Base-by-base conservation (phyloP, 208 protist species). In the Leptomonas seymouri region DNA sequence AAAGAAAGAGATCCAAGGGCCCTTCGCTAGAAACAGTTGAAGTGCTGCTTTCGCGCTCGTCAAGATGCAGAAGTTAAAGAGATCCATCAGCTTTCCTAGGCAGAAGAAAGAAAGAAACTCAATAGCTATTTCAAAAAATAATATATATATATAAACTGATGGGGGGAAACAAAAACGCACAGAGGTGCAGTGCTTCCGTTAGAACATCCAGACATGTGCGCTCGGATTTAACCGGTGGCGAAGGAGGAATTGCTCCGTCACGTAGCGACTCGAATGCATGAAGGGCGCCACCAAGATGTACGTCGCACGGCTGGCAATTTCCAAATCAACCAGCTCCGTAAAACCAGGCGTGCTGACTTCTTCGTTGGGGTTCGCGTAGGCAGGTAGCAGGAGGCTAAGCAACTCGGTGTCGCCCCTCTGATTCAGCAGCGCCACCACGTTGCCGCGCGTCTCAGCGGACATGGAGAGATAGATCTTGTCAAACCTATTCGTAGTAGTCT, bases 211-310 rank as follows among this genome's bases (percentile, higher is more conserved):
- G 6, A 91, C 49, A 20, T 60, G 53, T 16, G 44, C 50, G 15
- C 21, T 28, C 14, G 81, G 61, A 9, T 45, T 69, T 12, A 91
- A 44, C 7, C 64, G 46, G 60, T 87, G 39, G 9, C 74, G 56
- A 5, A 91, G 78, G 46, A 89, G 57, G 53, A 80, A 91, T 20
- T 49, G 53, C 61, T 91, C 86, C 41, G 81, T 53, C 9, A 83
- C 79, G 51, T 84, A 82, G 41, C 75, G 77, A 46, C 83, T 85
- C 0, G 78, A 18, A 0, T 27, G 36, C 20, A 84, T 36, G 30
- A 79, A 91, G 2, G 83, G 73, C 60, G 60, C 85, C 11, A 89
- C 49, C 34, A 91, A 44, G 28, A 89, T 28, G 11, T 64, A 58
- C 7, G 67, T 54, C 0, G 86, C 83, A 21, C 58, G 49, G 34